phyloP scores from a whole-genome alignment of 169 alveolate genomes.

The Neospora caninum region DNA sequence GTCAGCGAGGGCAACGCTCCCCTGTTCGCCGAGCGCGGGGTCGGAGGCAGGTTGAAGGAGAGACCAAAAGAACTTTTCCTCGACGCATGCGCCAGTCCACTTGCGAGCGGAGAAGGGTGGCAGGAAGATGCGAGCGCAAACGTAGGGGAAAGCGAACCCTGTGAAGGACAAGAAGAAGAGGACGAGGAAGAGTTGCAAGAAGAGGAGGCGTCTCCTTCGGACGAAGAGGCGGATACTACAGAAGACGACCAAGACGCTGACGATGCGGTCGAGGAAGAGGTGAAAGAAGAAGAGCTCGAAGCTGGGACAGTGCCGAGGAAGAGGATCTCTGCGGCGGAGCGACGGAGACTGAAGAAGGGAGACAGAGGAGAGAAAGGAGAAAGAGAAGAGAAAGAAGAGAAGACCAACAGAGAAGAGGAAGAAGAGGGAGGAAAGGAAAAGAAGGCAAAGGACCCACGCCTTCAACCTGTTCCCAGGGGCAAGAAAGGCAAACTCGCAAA shows the following conservation, averaged over 20 bases:
- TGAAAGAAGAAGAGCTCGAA: constrained; percentile 7
- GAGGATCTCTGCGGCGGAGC: neutral
- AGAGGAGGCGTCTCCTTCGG: neutral
- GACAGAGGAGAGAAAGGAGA: neutral
- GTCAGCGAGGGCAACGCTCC: neutral
- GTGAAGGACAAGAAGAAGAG: neutral
- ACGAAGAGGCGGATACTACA: neutral
- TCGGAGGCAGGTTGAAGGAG: neutral
- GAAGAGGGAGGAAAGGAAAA: neutral
- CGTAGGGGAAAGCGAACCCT: neutral
- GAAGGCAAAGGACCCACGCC: neutral
- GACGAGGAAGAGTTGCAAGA: neutral
- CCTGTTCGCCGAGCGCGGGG: neutral
- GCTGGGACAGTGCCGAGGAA: neutral
- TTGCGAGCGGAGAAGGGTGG: neutral
- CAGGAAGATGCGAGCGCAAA: neutral
- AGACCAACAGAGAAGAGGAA: neutral
- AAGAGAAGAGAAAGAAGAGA: neutral
- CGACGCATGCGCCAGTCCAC: neutral
- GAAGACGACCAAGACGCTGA: neutral
- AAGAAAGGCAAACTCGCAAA: constrained; percentile 78
- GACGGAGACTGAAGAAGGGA: constrained; percentile 6
- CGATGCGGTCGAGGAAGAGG: neutral
- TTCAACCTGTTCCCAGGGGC: constrained; percentile 74
- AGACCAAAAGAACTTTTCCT: neutral